Evolutionary conservation across 768 basidiomycete species (phyloP), one percentile per base, ranked within the genome.

Genomic region (Ephemerocybe angulata): DNA sequence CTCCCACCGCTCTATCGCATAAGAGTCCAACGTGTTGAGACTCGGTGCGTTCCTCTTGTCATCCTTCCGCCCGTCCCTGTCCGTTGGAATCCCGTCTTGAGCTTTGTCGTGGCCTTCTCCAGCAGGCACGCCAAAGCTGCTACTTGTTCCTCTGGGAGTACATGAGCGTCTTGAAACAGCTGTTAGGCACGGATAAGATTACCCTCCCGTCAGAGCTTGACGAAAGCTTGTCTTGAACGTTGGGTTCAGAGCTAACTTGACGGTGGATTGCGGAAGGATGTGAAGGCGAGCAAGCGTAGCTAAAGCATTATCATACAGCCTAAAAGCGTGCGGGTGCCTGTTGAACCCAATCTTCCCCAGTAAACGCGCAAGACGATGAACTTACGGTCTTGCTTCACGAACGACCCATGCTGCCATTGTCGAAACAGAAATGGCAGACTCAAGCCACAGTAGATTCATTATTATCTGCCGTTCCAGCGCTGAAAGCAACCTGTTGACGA

Each of bases 1-100:
- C 83, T 97, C 93, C 93, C 93, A 97, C 57, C 91, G 80, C 62
- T 90, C 88, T 38, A 92, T 73, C 1, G 94, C 92, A 65, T 90
- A 90, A 13, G 77, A 76, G 69, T 97, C 93, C 17, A 97, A 75
- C 11, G 73, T 75, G 42, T 86, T 83, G 17, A 86, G 70, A 46
- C 75, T 73, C 40, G 77, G 73, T n/a, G 77, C 66, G 5, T 74
- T 74, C 27, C 78, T 76, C 56, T 85, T 87, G 51, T 83, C 82
- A 51, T 87, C 85, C 27, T 77, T 76, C 57, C 85, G 87, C 50
- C 83, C 82, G 52, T 87, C 85, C 47, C 74, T 78, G 46, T 84
- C 82, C 22, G 46, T 6, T 2, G 47, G 17, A 2, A 15, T 22
- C 28, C 50, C 25, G 19, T 46, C 55, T 15, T 42, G 28, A 27